These are phyloP conservation scores for Ceratocystis cacaofunesta DNA, from an alignment of 2,329 filamentous ascomycete species.

Conservation along the genomic window DNA sequence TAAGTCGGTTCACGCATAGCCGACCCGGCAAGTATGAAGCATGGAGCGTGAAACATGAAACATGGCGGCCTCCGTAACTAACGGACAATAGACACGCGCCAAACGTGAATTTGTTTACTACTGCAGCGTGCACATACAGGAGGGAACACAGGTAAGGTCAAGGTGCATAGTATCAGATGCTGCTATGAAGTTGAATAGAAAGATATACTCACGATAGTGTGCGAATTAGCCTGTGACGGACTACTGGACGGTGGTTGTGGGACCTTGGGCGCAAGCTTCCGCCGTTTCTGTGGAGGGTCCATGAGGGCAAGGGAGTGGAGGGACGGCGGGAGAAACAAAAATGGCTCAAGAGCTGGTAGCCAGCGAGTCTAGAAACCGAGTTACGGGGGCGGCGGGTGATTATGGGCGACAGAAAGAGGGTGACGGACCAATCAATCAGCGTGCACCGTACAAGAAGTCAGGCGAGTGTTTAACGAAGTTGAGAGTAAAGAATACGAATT, in stretches of 20 bases:
- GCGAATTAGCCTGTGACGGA: conserved; percentile 13
- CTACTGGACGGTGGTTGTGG: conserved; percentile 11
- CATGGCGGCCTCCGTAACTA: too few species aligned
- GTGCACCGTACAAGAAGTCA: too few species aligned
- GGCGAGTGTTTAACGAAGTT: too few species aligned
- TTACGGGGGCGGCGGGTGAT: not conserved
- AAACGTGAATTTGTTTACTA: too few species aligned
- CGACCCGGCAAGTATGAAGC: too few species aligned
- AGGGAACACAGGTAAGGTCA: too few species aligned
- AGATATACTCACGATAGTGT: conserved; percentile 14
- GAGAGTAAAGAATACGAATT: too few species aligned
- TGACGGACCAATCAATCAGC: too few species aligned
- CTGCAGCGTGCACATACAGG: too few species aligned
- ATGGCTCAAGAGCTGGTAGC: not conserved
- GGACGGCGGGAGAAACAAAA: conserved; percentile 17
- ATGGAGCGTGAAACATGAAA: too few species aligned
- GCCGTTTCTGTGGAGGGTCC: conserved; percentile 31
- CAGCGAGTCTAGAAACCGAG: not conserved
- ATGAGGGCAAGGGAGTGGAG: conserved; percentile 21
- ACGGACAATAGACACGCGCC: too few species aligned
- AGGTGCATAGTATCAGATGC: not conserved
- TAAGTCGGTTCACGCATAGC: too few species aligned
- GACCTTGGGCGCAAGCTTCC: conserved; percentile 31
- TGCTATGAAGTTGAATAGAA: not conserved
- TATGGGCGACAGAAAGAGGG: not conserved